These are phyloP conservation scores for Chrysoporthe austroafricana DNA, from an alignment of 2,329 filamentous ascomycete species.

Conservation along the genomic window DNA sequence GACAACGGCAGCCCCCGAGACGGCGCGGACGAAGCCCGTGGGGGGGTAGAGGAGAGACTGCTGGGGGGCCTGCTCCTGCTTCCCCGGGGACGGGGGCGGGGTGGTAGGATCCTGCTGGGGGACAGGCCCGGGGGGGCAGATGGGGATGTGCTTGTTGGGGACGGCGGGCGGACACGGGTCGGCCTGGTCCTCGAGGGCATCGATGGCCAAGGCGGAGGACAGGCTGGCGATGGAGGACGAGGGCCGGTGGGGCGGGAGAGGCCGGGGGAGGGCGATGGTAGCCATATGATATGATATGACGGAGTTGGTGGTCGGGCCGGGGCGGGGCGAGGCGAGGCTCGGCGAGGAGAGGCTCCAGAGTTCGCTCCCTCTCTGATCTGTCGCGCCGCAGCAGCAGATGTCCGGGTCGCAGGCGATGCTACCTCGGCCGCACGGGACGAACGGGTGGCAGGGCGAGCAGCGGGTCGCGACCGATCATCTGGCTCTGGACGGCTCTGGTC, in stretches of 20 bases:
- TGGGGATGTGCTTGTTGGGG: slow-evolving; percentile 89
- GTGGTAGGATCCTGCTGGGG: slow-evolving; percentile 59
- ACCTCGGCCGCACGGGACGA: background rate
- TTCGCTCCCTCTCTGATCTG: background rate
- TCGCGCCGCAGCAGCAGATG: background rate
- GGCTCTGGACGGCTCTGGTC: background rate
- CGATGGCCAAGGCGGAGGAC: slow-evolving; percentile 40
- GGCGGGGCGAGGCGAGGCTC: background rate
- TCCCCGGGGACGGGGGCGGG: slow-evolving; percentile 68
- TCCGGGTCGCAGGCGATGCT: background rate
- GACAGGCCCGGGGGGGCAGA: slow-evolving; percentile 80
- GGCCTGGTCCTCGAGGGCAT: slow-evolving; percentile 42
- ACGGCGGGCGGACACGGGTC: slow-evolving; percentile 51
- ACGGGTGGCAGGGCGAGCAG: background rate
- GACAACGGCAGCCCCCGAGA: slow-evolving; percentile 61
- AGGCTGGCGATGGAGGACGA: slow-evolving; percentile 39
- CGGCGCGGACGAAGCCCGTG: slow-evolving; percentile 57
- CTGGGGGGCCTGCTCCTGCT: slow-evolving; percentile 57
- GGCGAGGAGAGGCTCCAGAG: background rate
- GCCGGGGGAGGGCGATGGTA: slow-evolving; percentile 55
- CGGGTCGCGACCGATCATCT: slow-evolving; percentile 5
- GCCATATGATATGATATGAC: slow-evolving; percentile 46
- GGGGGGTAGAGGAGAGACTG: slow-evolving; percentile 78
- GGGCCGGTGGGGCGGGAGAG: slow-evolving; percentile 39
- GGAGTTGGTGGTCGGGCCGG: background rate